phyloP scores from a whole-genome alignment of 768 basidiomycete genomes.

The Chalciporus piperatus region DNA sequence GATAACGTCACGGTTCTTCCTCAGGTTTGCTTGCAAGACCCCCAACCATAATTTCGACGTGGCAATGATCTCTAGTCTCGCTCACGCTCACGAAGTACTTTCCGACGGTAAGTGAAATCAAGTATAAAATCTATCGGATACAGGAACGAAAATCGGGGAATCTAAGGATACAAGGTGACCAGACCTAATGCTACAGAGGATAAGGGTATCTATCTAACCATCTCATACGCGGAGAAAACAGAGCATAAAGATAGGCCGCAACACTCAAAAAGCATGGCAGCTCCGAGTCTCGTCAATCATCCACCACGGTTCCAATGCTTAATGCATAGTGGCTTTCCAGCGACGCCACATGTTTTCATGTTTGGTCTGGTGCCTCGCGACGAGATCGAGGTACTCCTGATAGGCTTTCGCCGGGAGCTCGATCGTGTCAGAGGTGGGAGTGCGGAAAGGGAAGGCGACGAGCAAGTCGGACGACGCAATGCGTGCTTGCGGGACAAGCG shows the following conservation, averaged over 20 bases:
- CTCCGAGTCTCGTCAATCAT: neutral
- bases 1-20: too few relatives aligned
- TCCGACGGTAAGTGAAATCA: neutral
- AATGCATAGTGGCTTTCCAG: slow-evolving; percentile 36
- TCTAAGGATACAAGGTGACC: slow-evolving; percentile 16
- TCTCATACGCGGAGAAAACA: neutral
- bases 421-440: slow-evolving; percentile 50
- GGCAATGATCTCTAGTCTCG: neutral
- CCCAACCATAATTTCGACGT: neutral
- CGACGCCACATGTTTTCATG: slow-evolving; percentile 60
- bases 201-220: slow-evolving; percentile 7
- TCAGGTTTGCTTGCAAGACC: too few relatives aligned
- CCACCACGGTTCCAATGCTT: neutral
- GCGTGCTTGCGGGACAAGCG: slow-evolving; percentile 58
- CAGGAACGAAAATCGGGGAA: slow-evolving; percentile 9
- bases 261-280: neutral
- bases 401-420: slow-evolving; percentile 62
- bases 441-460: slow-evolving; percentile 43
- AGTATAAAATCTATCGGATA: slow-evolving; percentile 12
- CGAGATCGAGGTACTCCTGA: slow-evolving; percentile 54
- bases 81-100: neutral
- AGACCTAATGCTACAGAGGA: slow-evolving; percentile 22
- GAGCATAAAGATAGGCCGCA: neutral
- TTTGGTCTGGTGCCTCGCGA: slow-evolving; percentile 48
- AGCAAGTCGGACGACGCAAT: slow-evolving; percentile 60